Base-by-base conservation (phyloP, 352 stramenopile species). In the Globisporangium solare region DNA sequence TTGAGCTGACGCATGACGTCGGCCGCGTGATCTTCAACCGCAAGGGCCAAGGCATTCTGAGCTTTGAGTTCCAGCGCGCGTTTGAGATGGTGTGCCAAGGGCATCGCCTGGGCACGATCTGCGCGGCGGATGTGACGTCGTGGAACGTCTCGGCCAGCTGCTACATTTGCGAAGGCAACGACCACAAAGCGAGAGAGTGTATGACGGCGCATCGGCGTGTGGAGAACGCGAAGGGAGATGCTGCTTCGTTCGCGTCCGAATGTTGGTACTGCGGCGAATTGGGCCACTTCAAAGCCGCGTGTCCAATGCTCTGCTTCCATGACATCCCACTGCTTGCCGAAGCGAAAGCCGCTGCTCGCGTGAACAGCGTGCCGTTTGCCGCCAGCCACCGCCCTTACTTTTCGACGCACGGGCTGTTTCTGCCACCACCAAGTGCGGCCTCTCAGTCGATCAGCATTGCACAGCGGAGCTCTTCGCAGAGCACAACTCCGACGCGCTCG, bases 261-360 rank as follows among this genome's bases (percentile, higher is more conserved):
- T 92, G 83, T 63, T 92, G 83, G 83, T 92, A 92, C 50, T 92
- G 83, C 43, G 83, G 83, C 6, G 74, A 80, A 40, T 67, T 74
- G 18, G 79, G 80, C 0, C 83, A 92, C 56, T 84, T 84, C 57
- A 92, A 92, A 63, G 72, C 74, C 18, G 69, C 79, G 56, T 92
- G 79, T 47, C 83, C 82, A 18, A 82, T 89, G 69, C 71, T 83
- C 18, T 79, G 71, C 18, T 86, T 83, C 51, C 74, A 67, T 4
- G 56, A 76, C 41, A 86, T 86, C 31, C 73, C 75, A 47, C 51
- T 63, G 32, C 69, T 67, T n/a, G 15, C 51, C 6, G 60, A 75
- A 17, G 22, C 51, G 22, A 20, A 43, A 37, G 54, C 15, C 14
- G 45, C 51, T 35, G 46, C 35, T 27, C 22, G 61, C 40, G 43